Evolutionary conservation across 306 rosid species (phyloP).

Genomic region (Cucumis sativus): Cucumber_9930_V3 NC_026655.2:15411501-15412000

Average conservation of each 20-base stretch:
- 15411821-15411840: not conserved
- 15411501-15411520: not conserved
- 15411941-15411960: not conserved
- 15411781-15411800: not conserved
- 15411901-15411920: not conserved
- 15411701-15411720: not conserved
- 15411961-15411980: too few relatives aligned
- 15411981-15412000: constrained; percentile 3
- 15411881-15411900: not conserved
- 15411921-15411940: not conserved
- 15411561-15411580: not conserved
- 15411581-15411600: not conserved
- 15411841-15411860: not conserved
- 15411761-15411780: not conserved
- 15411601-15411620: not conserved
- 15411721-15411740: not conserved
- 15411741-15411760: not conserved
- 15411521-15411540: not conserved
- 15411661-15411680: not conserved
- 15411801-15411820: not conserved
- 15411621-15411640: not conserved
- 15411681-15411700: not conserved
- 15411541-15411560: not conserved
- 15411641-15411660: not conserved
- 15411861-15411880: not conserved